Evolutionary conservation across 2,329 filamentous ascomycete species (phyloP).

Genomic region (Xylaria sp.): DNA sequence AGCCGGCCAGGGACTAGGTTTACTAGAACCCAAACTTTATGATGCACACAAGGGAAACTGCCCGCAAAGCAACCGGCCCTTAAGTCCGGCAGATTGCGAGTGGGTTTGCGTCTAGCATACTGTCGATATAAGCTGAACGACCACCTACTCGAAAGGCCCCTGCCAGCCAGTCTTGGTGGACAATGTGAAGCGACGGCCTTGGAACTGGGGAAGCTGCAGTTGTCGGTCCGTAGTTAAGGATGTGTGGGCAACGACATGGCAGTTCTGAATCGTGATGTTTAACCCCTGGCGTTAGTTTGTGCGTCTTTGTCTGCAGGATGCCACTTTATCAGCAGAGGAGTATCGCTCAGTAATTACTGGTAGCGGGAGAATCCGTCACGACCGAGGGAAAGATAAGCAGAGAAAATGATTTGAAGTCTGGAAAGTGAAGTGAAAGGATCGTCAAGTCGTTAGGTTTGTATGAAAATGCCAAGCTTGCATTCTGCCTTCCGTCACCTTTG

Average conservation of each 20-base stretch:
- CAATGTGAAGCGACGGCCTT: not conserved
- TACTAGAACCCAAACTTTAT: not conserved
- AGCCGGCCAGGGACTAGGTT: not conserved
- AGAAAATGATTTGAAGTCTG: not conserved
- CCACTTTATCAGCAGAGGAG: not conserved
- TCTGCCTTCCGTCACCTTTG: conserved; percentile 3
- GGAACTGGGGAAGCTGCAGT: not conserved
- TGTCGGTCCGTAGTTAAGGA: not conserved
- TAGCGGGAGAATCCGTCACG: not conserved
- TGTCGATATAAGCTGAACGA: not conserved
- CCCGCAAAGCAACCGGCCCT: not conserved
- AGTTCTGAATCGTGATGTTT: not conserved
- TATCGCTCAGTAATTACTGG: not conserved
- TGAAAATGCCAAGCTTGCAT: conserved; percentile 2
- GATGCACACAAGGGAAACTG: not conserved
- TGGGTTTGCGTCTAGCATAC: not conserved
- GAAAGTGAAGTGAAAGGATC: conserved; percentile 5
- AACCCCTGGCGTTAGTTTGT: not conserved
- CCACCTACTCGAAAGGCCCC: not conserved
- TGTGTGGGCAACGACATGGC: not conserved
- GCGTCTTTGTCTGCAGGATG: not conserved
- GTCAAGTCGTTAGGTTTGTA: conserved; percentile 15
- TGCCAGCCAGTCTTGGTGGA: not conserved
- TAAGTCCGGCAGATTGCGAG: not conserved
- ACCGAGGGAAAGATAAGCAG: not conserved